A percentile compares a stretch with the other conserved stretches of the same genome.
These are phyloP conservation scores for Phytophthora brassicae DNA, from an alignment of 352 stramenopile genomes.

Conservation along the genomic window DNA sequence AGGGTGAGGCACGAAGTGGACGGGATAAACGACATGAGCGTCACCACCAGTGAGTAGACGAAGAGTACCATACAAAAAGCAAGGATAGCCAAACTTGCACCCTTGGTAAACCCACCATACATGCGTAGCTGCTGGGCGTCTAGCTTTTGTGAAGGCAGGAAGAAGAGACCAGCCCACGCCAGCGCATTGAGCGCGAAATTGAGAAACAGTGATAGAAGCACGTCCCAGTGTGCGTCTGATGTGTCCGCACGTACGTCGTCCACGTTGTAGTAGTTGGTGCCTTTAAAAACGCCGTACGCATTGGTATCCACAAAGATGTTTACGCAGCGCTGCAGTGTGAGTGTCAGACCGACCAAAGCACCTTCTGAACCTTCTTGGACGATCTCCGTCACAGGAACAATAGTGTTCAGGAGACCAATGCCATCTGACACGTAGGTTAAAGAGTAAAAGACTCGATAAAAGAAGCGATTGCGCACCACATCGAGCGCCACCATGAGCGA, in stretches of 20 bases:
- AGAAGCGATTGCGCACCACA: slow-evolving; percentile 49
- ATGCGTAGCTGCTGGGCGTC: slow-evolving; percentile 70
- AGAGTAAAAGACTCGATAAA: slow-evolving; percentile 57
- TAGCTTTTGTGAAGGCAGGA: slow-evolving; percentile 70
- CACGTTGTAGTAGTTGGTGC: slow-evolving; percentile 48
- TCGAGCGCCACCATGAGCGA: slow-evolving; percentile 46
- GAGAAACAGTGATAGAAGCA: slow-evolving; percentile 54
- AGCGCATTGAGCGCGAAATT: slow-evolving; percentile 59
- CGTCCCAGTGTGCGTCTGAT: slow-evolving; percentile 39
- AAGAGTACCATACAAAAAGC: slow-evolving; percentile 36
- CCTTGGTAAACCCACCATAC: slow-evolving; percentile 66
- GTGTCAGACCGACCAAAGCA: slow-evolving; percentile 53
- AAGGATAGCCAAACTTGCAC: slow-evolving; percentile 32
- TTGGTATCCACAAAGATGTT: slow-evolving; percentile 66
- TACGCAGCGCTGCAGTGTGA: slow-evolving; percentile 60
- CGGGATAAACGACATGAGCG: slow-evolving; percentile 40
- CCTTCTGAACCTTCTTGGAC: slow-evolving; percentile 66
- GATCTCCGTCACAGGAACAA: slow-evolving; percentile 69
- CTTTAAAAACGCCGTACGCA: slow-evolving; percentile 43
- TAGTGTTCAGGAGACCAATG: slow-evolving; percentile 51
- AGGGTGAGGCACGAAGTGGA: slow-evolving; percentile 37
- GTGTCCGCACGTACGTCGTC: slow-evolving; percentile 37
- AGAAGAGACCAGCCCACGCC: slow-evolving; percentile 56
- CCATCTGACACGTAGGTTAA: slow-evolving; percentile 55
- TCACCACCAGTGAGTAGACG: slow-evolving; percentile 41